These are phyloP conservation scores for Meyerozyma elateridarum DNA, from an alignment of 1,139 yeast genomes.

Conservation along the genomic window DNA sequence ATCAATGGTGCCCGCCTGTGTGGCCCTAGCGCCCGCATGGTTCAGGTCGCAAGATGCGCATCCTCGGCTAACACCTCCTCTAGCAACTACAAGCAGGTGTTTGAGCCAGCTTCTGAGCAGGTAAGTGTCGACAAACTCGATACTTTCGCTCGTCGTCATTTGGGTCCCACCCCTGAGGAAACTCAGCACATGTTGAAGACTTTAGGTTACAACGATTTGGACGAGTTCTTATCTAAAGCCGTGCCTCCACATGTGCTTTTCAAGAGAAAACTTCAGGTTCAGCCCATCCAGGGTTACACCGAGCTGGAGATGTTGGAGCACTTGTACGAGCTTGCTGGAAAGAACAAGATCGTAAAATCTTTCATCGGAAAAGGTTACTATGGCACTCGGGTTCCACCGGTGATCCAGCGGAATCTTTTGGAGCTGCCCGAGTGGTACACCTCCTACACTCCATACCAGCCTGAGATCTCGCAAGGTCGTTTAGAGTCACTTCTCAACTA, in stretches of 20 bases:
- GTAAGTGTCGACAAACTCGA: conserved; percentile 47
- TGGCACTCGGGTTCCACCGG: conserved; percentile 87
- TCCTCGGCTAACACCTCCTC: conserved; percentile 46
- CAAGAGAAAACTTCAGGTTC: conserved; percentile 58
- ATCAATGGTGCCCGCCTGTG: too few species aligned
- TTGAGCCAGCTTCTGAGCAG: conserved; percentile 23
- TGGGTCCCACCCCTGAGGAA: conserved; percentile 73
- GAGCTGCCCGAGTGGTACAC: conserved; percentile 99
- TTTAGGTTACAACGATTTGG: conserved; percentile 64
- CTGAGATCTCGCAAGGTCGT: conserved; percentile 96
- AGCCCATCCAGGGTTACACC: conserved; percentile 67
- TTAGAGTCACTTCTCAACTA: conserved; percentile 83
- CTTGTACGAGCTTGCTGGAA: conserved; percentile 62
- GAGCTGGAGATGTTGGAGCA: conserved; percentile 78
- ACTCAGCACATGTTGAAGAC: conserved; percentile 59
- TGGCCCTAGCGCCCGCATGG: too few species aligned
- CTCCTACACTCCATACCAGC: conserved; percentile 96
- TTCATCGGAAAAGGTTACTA: conserved; percentile 94
- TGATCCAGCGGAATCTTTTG: conserved; percentile 83
- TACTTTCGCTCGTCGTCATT: conserved; percentile 84
- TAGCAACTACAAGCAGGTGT: conserved; percentile 36
- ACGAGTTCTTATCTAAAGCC: conserved; percentile 65
- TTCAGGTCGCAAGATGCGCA: too few species aligned
- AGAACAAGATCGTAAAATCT: conserved; percentile 67
- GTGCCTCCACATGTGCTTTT: conserved; percentile 75